A percentile compares a stretch with the other conserved stretches of the same genome.
phyloP scores from a whole-genome alignment of 2,329 filamentous ascomycete genomes.

The Myriosclerotinia scirpicola region DNA sequence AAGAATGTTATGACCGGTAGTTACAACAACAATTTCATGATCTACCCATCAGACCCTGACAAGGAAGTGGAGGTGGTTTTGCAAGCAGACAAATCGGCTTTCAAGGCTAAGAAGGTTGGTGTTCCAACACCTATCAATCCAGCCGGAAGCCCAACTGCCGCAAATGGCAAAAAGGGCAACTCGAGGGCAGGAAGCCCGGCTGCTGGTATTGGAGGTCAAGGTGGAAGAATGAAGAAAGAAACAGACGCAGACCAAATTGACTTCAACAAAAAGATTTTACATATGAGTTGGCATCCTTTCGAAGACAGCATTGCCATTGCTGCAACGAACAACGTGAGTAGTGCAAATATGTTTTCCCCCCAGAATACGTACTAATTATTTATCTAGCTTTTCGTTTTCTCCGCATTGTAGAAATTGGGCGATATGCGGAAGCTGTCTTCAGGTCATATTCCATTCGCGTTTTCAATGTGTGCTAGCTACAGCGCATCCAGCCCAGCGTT shows the following conservation, averaged over 20 bases:
- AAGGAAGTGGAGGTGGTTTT: constrained; percentile 97
- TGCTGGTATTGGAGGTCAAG: constrained; percentile 69
- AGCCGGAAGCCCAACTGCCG: constrained; percentile 67
- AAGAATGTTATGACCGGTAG: constrained; percentile 99
- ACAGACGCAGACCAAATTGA: constrained; percentile 99
- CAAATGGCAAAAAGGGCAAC: constrained; percentile 79
- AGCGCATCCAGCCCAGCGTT: constrained; percentile 31
- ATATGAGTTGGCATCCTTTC: constrained; percentile 99
- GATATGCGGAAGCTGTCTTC: constrained; percentile 35
- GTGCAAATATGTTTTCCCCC: background rate
- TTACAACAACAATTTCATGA: constrained; percentile 99
- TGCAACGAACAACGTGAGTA: constrained; percentile 95
- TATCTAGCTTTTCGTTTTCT: constrained; percentile 72
- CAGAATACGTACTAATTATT: constrained; percentile 27
- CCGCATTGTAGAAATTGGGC: constrained; percentile 59
- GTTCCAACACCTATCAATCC: constrained; percentile 95
- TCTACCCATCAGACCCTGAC: constrained; percentile 93
- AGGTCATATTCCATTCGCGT: constrained; percentile 40
- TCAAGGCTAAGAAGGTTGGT: constrained; percentile 99
- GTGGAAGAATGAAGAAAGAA: constrained; percentile 96
- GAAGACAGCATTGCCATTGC: constrained; percentile 99
- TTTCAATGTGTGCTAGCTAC: constrained; percentile 37
- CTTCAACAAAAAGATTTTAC: constrained; percentile 99
- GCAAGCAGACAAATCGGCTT: constrained; percentile 97
- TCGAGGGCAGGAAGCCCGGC: constrained; percentile 88